Evolutionary conservation across 768 basidiomycete genomes (phyloP), one percentile per base, ranked within the genome.

Genomic region (Xerocomellus dryophilus): DNA sequence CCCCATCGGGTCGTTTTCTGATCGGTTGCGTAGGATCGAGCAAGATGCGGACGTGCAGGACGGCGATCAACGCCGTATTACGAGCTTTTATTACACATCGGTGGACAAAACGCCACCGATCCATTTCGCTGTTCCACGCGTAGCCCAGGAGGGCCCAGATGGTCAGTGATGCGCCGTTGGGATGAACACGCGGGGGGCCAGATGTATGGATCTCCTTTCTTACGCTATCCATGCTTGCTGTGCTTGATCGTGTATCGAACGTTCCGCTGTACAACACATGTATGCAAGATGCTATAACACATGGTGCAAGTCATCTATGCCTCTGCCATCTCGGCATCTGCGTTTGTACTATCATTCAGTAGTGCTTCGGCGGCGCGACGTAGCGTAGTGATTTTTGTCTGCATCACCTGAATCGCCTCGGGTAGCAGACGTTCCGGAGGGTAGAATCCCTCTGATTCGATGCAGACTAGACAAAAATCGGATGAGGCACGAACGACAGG

Each of bases 371-470:
- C 85, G 0, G 86, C 87, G 14, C 72, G 70, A 39, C 78, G 76
- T 17, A 91, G 76, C 5, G 71, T 73, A 4, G 75, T 71, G 17
- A 97, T 81, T 67, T 98, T 98, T 35, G 77, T 78, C 42, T 93
- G 78, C 83, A 98, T 86, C 42, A 97, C 85, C 25, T 78, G 75
- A 58, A 94, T 80, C 0, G 93, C 79, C 64, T 94, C 93, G 0
- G 83, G 84, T 14, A 96, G 73, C 11, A 98, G 75, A 31, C 89
- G 80, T 71, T 95, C 83, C 0, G 96, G 94, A 4, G 81, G 72
- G 66, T 97, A 97, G 12, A 90, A 83, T 5, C 95, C 88, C 64
- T 94, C 90, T 0, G 93, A 93, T 70, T 98, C 95, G 36, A 98
- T 78, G 56, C 82, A 90, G 76, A 92, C 95, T 70, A 21, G 91